These are phyloP conservation scores for Solanum lycopersicoides DNA, from an alignment of 257 asterid genomes.

Conservation along the genomic window DNA sequence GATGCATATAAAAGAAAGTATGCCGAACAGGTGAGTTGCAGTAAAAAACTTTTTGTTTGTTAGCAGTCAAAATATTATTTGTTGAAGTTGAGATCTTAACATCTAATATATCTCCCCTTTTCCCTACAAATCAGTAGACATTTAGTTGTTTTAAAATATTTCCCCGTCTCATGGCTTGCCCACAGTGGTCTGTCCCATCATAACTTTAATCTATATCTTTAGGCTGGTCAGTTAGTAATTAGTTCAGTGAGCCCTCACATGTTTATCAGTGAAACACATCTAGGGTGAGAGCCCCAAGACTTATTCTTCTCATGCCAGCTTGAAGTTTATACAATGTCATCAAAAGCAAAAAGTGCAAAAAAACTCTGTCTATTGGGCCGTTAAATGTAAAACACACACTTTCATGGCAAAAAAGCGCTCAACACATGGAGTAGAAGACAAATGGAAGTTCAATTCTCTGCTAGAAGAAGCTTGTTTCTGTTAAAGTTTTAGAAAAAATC, in stretches of 20 bases:
- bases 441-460: not conserved
- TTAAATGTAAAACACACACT: not conserved
- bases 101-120: not conserved
- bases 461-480: not conserved
- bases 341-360: not conserved
- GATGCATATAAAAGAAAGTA: slow-evolving; percentile 68
- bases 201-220: not conserved
- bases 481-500: not conserved
- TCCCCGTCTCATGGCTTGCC: not conserved
- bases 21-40: slow-evolving; percentile 75
- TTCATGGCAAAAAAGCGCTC: not conserved
- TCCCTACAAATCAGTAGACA: not conserved
- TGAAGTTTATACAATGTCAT: not conserved
- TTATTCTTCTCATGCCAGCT: not conserved
- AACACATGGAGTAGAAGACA: not conserved
- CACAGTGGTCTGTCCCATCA: not conserved
- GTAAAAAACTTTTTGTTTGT: not conserved
- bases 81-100: not conserved
- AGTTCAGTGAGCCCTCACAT: not conserved
- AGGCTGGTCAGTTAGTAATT: not conserved
- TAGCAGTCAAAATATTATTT: not conserved
- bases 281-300: not conserved
- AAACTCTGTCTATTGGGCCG: not conserved
- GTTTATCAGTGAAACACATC: not conserved
- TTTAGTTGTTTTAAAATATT: not conserved